Evolutionary conservation across 2,329 filamentous ascomycete genomes (phyloP), one percentile per base, ranked within the genome.

Genomic region (Fusarium nelsonii): DNA sequence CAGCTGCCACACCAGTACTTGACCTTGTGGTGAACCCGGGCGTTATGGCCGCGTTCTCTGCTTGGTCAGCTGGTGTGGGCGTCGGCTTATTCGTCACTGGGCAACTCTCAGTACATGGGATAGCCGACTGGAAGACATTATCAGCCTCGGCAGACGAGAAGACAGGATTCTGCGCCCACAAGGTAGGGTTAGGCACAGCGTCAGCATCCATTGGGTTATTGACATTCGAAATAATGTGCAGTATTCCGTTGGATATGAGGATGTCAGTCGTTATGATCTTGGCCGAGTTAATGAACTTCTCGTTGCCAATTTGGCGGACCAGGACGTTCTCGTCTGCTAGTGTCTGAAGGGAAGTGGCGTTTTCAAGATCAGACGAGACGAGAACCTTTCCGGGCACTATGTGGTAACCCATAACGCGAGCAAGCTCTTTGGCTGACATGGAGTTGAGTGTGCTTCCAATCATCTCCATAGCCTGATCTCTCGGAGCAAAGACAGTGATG

Each of bases 401-500:
- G 75, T 93, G 90, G 78, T 92, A 92, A 28, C 82, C 78, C 34
- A 92, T 81, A 51, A 92, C 83, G 30, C 76, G 76, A 3, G 81
- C 76, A 2, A 91, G 80, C 15, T 87, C 76, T 6, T 82, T 76
- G 1, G 77, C 74, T 26, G 81, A 81, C 32, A 90, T 76, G 59
- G 82, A 82, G 30, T 77, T 75, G 12, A 88, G 73, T 28, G 84
- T 79, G 50, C 82, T 86, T 58, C 84, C 87, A 43, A 91, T 86
- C 28, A 80, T 77, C 34, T 84, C 80, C 79, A 91, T 88, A 14
- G 88, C 88, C 3, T 79, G 79, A 75, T 91, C 88, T 73, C 80
- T 83, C 3, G 90, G 90, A 1, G 85, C 88, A 68, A 92, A 91
- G 65, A 92, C 82, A 57, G 90, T 92, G 39, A 91, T 68, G 72